These are phyloP conservation scores for Canavalia gladiata DNA, from an alignment of 306 rosid species.

Conservation along the genomic window DNA sequence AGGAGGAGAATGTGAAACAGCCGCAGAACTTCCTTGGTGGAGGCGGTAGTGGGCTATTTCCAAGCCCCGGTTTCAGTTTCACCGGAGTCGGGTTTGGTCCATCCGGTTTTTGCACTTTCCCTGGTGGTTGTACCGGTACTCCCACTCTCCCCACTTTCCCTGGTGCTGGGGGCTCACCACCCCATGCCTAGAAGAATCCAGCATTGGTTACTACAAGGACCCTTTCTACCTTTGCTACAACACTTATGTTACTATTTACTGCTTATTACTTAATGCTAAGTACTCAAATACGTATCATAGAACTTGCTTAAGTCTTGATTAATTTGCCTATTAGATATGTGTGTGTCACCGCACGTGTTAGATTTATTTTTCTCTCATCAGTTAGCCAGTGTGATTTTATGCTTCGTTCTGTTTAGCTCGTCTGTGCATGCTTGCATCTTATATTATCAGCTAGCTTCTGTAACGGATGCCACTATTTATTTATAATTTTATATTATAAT, in stretches of 20 bases:
- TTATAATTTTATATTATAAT: not conserved
- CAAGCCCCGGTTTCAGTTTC: constrained; percentile 50
- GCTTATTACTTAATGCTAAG: not conserved
- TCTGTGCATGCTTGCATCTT: not conserved
- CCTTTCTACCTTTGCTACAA: not conserved
- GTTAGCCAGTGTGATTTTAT: not conserved
- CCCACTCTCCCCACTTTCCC: constrained; percentile 35
- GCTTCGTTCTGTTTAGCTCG: not conserved
- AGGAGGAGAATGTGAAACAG: constrained; percentile 33
- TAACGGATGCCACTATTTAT: not conserved
- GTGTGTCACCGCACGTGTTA: not conserved
- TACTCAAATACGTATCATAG: not conserved
- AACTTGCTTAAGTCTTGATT: constrained; percentile 26
- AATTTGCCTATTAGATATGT: not conserved
- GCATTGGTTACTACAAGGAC: not conserved
- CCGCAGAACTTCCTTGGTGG: constrained; percentile 48
- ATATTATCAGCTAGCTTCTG: constrained; percentile 12
- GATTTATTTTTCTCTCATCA: not conserved
- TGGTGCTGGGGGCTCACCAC: constrained; percentile 30
- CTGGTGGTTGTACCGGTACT: constrained; percentile 48
- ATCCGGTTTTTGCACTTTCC: constrained; percentile 50
- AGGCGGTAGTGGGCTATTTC: constrained; percentile 46
- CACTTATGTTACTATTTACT: not conserved
- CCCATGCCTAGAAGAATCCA: constrained; percentile 30
- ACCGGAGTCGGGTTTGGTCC: constrained; percentile 47